phyloP scores from a whole-genome alignment of 2,329 filamentous ascomycete genomes.

The Lachnum nothofagi region DNA sequence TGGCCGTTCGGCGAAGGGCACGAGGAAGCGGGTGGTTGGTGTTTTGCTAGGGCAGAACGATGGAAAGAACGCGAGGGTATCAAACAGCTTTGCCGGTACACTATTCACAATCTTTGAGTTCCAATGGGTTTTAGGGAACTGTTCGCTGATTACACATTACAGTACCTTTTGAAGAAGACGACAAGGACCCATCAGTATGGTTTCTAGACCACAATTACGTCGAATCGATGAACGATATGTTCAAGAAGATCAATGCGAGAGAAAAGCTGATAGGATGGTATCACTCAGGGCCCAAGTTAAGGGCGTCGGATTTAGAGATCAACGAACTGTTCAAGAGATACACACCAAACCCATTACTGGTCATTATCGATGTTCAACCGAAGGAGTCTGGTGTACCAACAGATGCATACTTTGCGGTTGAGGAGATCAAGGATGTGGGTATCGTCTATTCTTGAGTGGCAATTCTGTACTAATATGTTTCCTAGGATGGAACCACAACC shows the following conservation, averaged over 20 bases:
- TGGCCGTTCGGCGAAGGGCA: slow-evolving; percentile 86
- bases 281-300: slow-evolving; percentile 93
- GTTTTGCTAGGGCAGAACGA: slow-evolving; percentile 94
- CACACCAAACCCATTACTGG: slow-evolving; percentile 89
- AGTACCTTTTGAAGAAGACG: slow-evolving; percentile 99
- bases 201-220: slow-evolving; percentile 99
- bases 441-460: background rate
- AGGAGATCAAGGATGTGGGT: slow-evolving; percentile 97
- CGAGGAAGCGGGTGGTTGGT: slow-evolving; percentile 81
- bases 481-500: slow-evolving; percentile 90
- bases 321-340: slow-evolving; percentile 99
- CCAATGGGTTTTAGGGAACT: background rate
- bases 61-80: slow-evolving; percentile 91
- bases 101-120: background rate
- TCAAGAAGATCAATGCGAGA: slow-evolving; percentile 98
- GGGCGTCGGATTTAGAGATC: slow-evolving; percentile 95
- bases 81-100: slow-evolving; percentile 96
- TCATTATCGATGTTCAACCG: slow-evolving; percentile 97
- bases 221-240: slow-evolving; percentile 99
- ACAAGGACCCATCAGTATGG: slow-evolving; percentile 97
- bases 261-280: slow-evolving; percentile 99
- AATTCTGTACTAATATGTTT: slow-evolving; percentile 11
- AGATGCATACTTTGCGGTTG: slow-evolving; percentile 97
- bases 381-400: slow-evolving; percentile 97
- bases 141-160: slow-evolving; percentile 13